Evolutionary conservation across 805 yeast species (phyloP).

Genomic region (Suhomyces kilbournensis): DNA sequence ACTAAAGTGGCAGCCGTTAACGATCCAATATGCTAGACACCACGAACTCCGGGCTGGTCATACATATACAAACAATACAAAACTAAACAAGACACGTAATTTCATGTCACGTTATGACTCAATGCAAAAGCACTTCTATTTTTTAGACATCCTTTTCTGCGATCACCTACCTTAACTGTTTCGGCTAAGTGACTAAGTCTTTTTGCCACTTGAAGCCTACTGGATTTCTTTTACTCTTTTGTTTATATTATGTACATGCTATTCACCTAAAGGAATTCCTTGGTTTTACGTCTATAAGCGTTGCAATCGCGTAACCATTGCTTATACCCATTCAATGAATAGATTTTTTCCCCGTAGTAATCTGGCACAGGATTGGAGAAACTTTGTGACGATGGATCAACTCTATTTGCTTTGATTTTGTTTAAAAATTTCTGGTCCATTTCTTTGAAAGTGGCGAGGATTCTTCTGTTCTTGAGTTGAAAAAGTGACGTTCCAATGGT

Average conservation of each 20-base stretch:
- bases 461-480: slow-evolving; percentile 47
- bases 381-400: slow-evolving; percentile 87
- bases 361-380: slow-evolving; percentile 97
- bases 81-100: background rate
- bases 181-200: background rate
- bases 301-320: slow-evolving; percentile 96
- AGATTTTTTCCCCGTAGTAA: slow-evolving; percentile 94
- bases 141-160: background rate
- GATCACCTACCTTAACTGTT: too few species aligned
- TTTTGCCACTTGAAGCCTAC: background rate
- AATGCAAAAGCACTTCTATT: background rate
- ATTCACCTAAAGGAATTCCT: slow-evolving; percentile 57
- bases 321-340: slow-evolving; percentile 79
- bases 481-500: slow-evolving; percentile 67
- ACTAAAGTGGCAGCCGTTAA: background rate
- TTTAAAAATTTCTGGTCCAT: slow-evolving; percentile 75
- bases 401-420: slow-evolving; percentile 75
- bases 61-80: background rate
- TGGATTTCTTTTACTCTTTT: background rate
- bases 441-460: slow-evolving; percentile 44
- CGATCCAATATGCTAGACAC: background rate
- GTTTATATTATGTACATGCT: slow-evolving; percentile 1
- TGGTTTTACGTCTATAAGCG: slow-evolving; percentile 79
- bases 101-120: background rate
- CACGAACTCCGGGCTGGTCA: background rate